Evolutionary conservation across 352 stramenopile species (phyloP).

Genomic region (Phytophthora tentaculata): DNA sequence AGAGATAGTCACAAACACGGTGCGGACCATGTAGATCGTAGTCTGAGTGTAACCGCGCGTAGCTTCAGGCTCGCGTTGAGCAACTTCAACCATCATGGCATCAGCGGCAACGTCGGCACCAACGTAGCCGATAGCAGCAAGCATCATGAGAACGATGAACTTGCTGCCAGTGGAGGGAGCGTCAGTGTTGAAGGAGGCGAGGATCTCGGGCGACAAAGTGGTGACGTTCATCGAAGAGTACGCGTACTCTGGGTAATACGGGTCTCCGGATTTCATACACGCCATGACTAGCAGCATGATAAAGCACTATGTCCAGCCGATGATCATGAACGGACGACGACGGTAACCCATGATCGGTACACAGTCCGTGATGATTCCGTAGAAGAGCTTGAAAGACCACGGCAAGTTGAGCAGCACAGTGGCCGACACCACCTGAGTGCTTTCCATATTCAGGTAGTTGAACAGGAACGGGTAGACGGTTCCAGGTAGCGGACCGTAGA

Average conservation of each 20-base stretch:
- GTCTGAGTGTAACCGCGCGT: conserved; percentile 57
- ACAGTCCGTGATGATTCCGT: conserved; percentile 59
- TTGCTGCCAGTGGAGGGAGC: conserved; percentile 41
- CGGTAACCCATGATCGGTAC: conserved; percentile 58
- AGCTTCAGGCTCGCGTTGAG: conserved; percentile 52
- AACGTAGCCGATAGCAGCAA: conserved; percentile 55
- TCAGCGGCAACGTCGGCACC: conserved; percentile 59
- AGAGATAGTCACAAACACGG: conserved; percentile 45
- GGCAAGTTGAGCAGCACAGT: conserved; percentile 47
- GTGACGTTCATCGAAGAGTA: conserved; percentile 42
- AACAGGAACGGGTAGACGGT: conserved; percentile 55
- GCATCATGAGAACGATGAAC: conserved; percentile 55
- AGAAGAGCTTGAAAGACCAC: conserved; percentile 69
- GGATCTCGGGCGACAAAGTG: conserved; percentile 30
- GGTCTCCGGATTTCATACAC: conserved; percentile 39
- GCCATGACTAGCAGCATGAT: conserved; percentile 54
- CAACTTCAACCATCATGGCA: conserved; percentile 58
- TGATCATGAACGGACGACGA: conserved; percentile 60
- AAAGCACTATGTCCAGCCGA: conserved; percentile 51
- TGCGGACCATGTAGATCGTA: conserved; percentile 52
- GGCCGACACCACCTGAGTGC: conserved; percentile 45
- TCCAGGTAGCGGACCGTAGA: conserved; percentile 49
- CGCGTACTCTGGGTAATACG: conserved; percentile 46
- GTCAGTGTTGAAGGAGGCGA: conserved; percentile 40
- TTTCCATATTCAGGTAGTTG: conserved; percentile 60